A percentile compares a stretch with the other conserved stretches of the same genome.
Evolutionary conservation across 75 land plant species (phyloP).

Genomic region (Chamaecyparis obtusa): DNA sequence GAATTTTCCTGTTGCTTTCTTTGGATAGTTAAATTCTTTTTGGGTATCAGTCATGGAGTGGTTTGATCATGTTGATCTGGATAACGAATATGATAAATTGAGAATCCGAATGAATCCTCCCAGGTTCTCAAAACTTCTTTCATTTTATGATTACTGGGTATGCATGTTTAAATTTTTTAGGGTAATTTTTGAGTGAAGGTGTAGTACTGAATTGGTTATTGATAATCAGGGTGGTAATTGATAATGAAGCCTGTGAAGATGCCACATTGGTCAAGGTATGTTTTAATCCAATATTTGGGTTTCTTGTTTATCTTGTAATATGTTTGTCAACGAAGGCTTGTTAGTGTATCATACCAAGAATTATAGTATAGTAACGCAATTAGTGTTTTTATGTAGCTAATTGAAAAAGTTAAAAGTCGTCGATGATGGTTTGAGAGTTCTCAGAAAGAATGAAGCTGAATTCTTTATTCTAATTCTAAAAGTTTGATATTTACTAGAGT

Average conservation of each 20-base stretch:
- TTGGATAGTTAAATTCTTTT: background rate
- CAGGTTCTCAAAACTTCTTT: conserved; percentile 30
- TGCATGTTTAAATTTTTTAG: no score
- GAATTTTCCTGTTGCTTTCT: background rate
- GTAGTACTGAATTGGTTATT: background rate
- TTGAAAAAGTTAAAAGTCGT: background rate
- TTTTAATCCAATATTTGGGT: background rate
- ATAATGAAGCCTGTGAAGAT: conserved; percentile 62
- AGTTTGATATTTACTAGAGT: background rate
- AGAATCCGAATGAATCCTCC: conserved; percentile 67
- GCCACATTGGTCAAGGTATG: conserved; percentile 72
- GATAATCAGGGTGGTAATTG: conserved; percentile 67
- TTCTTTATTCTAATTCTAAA: background rate
- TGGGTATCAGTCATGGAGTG: background rate
- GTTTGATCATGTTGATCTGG: conserved; percentile 11
- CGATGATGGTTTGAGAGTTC: background rate
- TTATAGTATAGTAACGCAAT: no score
- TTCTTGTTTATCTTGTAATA: background rate
- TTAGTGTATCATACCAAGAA: background rate
- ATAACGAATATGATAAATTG: conserved; percentile 71
- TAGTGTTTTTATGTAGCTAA: background rate
- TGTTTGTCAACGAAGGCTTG: no score
- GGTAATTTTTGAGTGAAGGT: background rate
- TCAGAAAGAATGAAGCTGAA: no score
- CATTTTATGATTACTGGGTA: no score